Base-by-base conservation (phyloP, 768 basidiomycete species). In the Naganishia randhawae region DNA sequence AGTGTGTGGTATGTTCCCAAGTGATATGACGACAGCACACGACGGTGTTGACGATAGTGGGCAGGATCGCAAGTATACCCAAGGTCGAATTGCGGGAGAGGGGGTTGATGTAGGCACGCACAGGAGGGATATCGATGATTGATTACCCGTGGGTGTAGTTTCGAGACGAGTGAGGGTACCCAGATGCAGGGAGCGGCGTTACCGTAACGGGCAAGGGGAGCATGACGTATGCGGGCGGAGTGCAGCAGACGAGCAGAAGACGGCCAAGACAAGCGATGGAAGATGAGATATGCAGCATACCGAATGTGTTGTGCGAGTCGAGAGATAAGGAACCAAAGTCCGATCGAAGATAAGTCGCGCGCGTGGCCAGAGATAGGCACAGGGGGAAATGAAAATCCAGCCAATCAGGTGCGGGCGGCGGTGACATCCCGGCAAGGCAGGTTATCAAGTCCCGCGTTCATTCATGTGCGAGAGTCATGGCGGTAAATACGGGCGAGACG, bases 181-280 rank as follows among this genome's bases (percentile, higher is more conserved):
- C 19, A 13, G 45, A 16, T 22, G 45, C n/a, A n/a, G 19, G 25
- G n/a, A 48, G 45, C n/a, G 45, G 25, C 7, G 45, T 48, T 48
- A 48, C 45, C 45, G 45, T 22, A 48, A 48, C n/a, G 25, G 45
- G 45, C 45, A 48, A 48, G n/a, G n/a, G n/a, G n/a, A n/a, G n/a
- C n/a, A n/a, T 48, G 45, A 48, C 25, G 3, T 22, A 48, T 48
- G 11, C 1, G 19, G 16, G 11, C 1, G 4, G 45, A 6, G 13
- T 42, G 45, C 45, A 22, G 45, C 13, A 48, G 45, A 48, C 45
- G 45, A 48, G 45, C 45, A 48, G 19, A 48, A 48, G 45, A 48
- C 45, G 19, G 19, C 45, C 45, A 48, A 48, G 45, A 48, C 19
- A 48, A 11, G n/a, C 25, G n/a, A 48, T 48, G 45, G 45, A 48